Percentiles rank a stretch among this genome's conserved stretches.
Evolutionary conservation across 1,139 yeast species (phyloP).

Genomic region (Blastobotrys raffinosifermentans): DNA sequence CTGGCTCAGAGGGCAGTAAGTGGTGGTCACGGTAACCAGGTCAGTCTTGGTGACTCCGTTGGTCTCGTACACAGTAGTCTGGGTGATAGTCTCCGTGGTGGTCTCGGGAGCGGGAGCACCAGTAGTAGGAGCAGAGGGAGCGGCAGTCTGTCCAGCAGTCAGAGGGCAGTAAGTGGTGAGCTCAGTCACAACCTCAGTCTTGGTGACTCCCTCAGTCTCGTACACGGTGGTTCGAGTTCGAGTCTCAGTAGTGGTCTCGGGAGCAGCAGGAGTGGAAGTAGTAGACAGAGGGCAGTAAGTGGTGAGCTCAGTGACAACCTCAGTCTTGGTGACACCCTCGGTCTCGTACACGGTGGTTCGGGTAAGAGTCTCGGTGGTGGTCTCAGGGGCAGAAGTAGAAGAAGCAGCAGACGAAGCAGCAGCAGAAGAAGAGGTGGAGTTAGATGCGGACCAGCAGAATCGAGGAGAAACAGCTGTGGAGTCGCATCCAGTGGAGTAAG

Average conservation of each 20-base stretch:
- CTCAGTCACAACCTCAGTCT: conserved; percentile 3
- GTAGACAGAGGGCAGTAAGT: conserved; percentile 12
- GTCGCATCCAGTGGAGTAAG: conserved; percentile 12
- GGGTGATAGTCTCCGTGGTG: conserved; percentile 11
- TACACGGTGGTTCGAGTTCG: conserved; percentile 5
- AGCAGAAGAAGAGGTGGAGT: conserved; percentile 3
- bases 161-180: conserved; percentile 12
- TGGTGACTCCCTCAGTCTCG: conserved; percentile 8
- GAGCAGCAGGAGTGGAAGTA: background rate
- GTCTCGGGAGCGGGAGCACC: conserved; percentile 9
- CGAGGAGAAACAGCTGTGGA: conserved; percentile 9
- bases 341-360: conserved; percentile 7
- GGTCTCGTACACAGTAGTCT: conserved; percentile 8
- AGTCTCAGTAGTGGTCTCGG: conserved; percentile 6
- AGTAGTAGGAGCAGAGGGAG: conserved; percentile 4
- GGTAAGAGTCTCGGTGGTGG: conserved; percentile 9
- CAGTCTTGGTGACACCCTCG: conserved; percentile 6
- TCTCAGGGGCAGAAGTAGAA: conserved; percentile 3
- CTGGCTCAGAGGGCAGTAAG: conserved; percentile 11
- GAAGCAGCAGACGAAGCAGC: conserved; percentile 4
- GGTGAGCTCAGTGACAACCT: conserved; percentile 6
- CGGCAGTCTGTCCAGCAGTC: conserved; percentile 1
- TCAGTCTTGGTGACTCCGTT: conserved; percentile 6
- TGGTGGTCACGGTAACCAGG: conserved; percentile 7
- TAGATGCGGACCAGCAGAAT: conserved; percentile 11